Evolutionary conservation across 2,329 filamentous ascomycete species (phyloP), one percentile per base, ranked within the genome.

Genomic region (Ophiocordyceps sinensis): DNA sequence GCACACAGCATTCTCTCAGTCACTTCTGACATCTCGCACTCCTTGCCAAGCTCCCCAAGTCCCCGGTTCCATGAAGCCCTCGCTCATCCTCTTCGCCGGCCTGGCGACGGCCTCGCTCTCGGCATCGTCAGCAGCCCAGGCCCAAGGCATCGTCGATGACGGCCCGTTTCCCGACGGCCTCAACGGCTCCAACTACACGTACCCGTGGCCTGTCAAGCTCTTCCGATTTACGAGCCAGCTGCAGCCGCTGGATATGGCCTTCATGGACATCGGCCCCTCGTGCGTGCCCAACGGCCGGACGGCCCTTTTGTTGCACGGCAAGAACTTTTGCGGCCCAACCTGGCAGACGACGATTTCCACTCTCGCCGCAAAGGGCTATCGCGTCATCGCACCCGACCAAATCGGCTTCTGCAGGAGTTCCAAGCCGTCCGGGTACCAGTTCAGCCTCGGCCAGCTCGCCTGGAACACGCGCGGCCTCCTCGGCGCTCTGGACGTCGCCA

Each of bases 371-470:
- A 52, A 50, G 26, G 71, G 70, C 35, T 73, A 70, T 47, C 67
- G 71, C 32, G 67, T 74, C 40, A 64, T 75, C 39, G 56, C 70
- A 3, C 67, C 70, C 0, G 71, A 75, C 46, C 70, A 75, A 46
- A 56, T 75, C 37, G 71, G 71, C 44, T 75, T 72, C 56, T 75
- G 71, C 64, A 74, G 74, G 53, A 73, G 69, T 9, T 63, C 65
- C 23, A 75, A 75, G 53, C 67, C 69, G 0, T 49, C 51, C 2
- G 49, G 50, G 12, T 75, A 74, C 51, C 70, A 74, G 50, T 73
- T 70, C 56, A 69, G 62, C 23, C 57, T 74, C 8, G 61, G 66
- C 28, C 70, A 73, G 51, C 55, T 74, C 7, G 65, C 67, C 2
- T 58, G 59, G 47, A 75, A 74, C 57, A 73, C 68, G 12, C 58